Conservation (phyloP, 2,329 filamentous ascomycete species). For the Arthrocladium fulminans region DNA sequence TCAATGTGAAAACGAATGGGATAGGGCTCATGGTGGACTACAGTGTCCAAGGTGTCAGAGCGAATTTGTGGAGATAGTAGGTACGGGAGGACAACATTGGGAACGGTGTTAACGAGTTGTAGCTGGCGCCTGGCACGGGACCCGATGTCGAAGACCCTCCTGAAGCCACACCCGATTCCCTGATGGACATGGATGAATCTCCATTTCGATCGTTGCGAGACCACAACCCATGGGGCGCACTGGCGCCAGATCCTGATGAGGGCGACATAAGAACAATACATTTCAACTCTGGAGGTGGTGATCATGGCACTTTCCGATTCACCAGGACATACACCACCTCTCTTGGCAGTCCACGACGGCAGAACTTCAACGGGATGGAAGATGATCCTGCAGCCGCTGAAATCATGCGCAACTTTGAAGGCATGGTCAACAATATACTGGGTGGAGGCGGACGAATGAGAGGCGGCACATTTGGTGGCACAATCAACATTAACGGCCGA, state of each 20-base stretch:
- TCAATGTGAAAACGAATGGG: conserved; percentile 72
- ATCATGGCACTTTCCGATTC: conserved; percentile 18
- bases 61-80: conserved; percentile 79
- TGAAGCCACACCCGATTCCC: conserved; percentile 19
- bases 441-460: background rate
- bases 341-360: conserved; percentile 9
- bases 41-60: conserved; percentile 67
- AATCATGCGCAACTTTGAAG: conserved; percentile 7
- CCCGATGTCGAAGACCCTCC: conserved; percentile 29
- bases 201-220: conserved; percentile 15
- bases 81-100: conserved; percentile 26
- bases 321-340: conserved; percentile 14
- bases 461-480: background rate
- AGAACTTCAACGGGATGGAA: background rate
- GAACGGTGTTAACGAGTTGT: conserved; percentile 6
- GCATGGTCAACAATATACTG: conserved; percentile 8
- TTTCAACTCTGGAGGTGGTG: conserved; percentile 17
- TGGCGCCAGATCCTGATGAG: conserved; percentile 42
- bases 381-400: conserved; percentile 8
- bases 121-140: conserved; percentile 13
- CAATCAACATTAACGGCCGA: conserved; percentile 2
- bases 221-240: conserved; percentile 42
- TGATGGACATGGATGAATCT: conserved; percentile 8
- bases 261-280: conserved; percentile 22
- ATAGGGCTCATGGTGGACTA: conserved; percentile 58